phyloP scores from a whole-genome alignment of 192 early-diverging fungal genomes.

The Coemansia sp. region DNA sequence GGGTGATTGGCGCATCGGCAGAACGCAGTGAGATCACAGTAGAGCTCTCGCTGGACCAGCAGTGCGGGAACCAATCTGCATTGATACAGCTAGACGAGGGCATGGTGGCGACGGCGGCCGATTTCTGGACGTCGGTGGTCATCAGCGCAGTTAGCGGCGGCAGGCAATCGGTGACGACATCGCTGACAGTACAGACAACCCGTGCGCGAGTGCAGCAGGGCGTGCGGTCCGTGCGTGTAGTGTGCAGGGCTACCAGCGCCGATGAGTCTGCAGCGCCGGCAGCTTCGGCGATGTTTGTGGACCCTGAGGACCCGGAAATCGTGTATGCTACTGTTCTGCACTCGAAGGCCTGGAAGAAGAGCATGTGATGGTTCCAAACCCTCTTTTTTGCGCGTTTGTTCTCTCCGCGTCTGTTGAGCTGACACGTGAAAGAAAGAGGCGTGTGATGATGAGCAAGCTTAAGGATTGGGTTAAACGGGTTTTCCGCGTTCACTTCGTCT shows the following conservation, averaged over 20 bases:
- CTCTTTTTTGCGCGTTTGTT: background rate
- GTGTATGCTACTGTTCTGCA: slow-evolving; percentile 34
- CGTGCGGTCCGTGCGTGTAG: slow-evolving; percentile 8
- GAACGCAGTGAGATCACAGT: slow-evolving; percentile 1
- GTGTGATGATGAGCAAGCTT: background rate
- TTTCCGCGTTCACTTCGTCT: background rate
- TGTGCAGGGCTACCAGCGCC: slow-evolving; percentile 15
- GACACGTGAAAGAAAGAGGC: background rate
- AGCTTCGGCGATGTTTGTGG: slow-evolving; percentile 34
- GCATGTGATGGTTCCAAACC: background rate
- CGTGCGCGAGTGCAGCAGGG: slow-evolving; percentile 4
- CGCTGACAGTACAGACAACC: slow-evolving; percentile 37
- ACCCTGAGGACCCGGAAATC: slow-evolving; percentile 7
- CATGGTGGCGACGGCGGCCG: slow-evolving; percentile 32
- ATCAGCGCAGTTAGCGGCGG: slow-evolving; percentile 33
- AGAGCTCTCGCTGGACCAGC: slow-evolving; percentile 16
- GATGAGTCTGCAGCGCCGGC: slow-evolving; percentile 9
- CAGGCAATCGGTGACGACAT: slow-evolving; percentile 33
- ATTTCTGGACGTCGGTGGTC: slow-evolving; percentile 47
- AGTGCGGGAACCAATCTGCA: background rate
- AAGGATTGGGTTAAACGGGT: background rate
- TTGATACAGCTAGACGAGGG: slow-evolving; percentile 32
- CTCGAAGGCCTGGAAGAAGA: slow-evolving; percentile 23
- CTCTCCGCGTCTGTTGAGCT: too few species aligned
- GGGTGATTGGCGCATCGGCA: slow-evolving; percentile 16